Conservation (phyloP, 2,329 filamentous ascomycete species). For the Pestalotiopsis sp. region DNA sequence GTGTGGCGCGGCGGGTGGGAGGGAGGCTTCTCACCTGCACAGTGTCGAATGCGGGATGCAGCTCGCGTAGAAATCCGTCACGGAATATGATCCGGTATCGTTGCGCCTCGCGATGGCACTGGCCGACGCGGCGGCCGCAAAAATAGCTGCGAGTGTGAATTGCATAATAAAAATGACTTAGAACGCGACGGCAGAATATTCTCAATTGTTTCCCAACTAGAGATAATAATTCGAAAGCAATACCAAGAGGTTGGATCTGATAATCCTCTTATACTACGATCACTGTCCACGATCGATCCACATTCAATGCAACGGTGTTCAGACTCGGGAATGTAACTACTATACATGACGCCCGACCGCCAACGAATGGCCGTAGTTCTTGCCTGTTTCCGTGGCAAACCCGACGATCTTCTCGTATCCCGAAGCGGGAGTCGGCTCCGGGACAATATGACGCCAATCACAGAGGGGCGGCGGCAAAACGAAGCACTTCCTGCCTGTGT, state of each 20-base stretch:
- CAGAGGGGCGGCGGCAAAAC: background rate
- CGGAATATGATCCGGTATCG: constrained; percentile 16
- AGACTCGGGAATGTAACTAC: background rate
- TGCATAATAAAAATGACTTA: constrained; percentile 15
- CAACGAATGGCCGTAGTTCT: background rate
- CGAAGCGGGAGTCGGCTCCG: background rate
- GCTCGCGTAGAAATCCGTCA: constrained; percentile 21
- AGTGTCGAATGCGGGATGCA: constrained; percentile 25
- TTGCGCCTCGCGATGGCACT: constrained; percentile 15
- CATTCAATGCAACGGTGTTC: background rate
- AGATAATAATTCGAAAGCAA: background rate
- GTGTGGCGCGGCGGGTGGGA: background rate
- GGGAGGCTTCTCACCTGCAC: constrained; percentile 18
- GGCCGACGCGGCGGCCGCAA: constrained; percentile 18
- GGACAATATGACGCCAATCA: background rate
- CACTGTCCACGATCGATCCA: background rate
- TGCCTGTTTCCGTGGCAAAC: background rate
- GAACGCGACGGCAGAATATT: too few species aligned
- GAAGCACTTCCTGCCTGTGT: background rate
- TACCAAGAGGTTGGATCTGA: background rate
- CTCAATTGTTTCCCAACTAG: too few species aligned
- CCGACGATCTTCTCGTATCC: background rate
- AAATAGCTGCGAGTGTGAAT: constrained; percentile 16
- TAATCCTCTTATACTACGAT: background rate
- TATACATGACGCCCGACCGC: background rate